These are phyloP conservation scores for Peribolospora kevripleyi DNA, from an alignment of 768 basidiomycete species.

Conservation along the genomic window DNA sequence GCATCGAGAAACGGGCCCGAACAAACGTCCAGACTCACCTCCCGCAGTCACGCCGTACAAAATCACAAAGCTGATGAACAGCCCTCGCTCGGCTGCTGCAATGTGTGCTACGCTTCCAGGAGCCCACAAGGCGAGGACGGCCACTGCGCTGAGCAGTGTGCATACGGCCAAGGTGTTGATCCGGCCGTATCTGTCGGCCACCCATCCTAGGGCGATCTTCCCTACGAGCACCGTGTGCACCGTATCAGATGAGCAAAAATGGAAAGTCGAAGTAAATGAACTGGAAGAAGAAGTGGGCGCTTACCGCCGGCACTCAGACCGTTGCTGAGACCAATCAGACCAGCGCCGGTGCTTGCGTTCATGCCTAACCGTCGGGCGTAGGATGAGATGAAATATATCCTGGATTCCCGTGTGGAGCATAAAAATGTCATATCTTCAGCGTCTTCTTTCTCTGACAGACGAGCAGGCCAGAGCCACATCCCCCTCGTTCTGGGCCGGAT, in stretches of 20 bases:
- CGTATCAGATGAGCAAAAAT: too few relatives aligned
- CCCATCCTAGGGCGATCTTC: constrained; percentile 11
- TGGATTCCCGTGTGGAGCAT: too few relatives aligned
- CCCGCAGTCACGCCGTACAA: constrained; percentile 1
- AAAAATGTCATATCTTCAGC: too few relatives aligned
- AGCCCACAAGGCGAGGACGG: constrained; percentile 8
- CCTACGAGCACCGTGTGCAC: constrained; percentile 1
- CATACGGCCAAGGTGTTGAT: constrained; percentile 8
- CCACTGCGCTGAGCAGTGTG: constrained; percentile 5
- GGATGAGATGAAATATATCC: constrained; percentile 10
- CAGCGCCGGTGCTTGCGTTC: constrained; percentile 6
- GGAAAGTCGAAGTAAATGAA: too few relatives aligned
- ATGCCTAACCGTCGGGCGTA: constrained; percentile 8
- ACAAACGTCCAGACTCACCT: too few relatives aligned
- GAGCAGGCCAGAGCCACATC: too few relatives aligned
- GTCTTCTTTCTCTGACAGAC: too few relatives aligned
- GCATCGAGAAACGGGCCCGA: too few relatives aligned
- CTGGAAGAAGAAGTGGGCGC: too few relatives aligned
- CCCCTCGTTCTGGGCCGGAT: too few relatives aligned
- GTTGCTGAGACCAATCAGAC: constrained; percentile 12
- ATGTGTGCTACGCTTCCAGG: constrained; percentile 3
- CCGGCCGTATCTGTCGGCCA: constrained; percentile 11
- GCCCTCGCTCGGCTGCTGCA: not conserved
- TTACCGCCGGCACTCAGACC: constrained; percentile 8
- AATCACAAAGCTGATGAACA: constrained; percentile 10